Percentiles rank a stretch among this genome's conserved stretches.
phyloP scores from a whole-genome alignment of 2,329 filamentous ascomycete genomes.

The Fusarium metavorans region DNA sequence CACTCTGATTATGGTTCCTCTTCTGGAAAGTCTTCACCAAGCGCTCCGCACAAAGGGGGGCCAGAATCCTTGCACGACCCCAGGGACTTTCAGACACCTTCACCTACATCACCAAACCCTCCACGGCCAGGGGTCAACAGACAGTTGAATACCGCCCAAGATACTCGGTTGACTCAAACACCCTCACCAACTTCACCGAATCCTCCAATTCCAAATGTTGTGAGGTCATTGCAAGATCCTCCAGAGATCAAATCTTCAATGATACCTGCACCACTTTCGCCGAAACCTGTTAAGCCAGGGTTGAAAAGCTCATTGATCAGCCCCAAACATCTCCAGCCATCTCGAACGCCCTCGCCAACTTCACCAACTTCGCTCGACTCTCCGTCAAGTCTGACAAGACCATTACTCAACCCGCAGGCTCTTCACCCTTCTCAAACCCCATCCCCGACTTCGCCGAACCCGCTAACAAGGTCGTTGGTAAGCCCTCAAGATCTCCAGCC shows the following conservation, averaged over 20 bases:
- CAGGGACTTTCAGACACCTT: background rate
- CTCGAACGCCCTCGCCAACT: background rate
- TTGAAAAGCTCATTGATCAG: background rate
- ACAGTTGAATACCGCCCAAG: background rate
- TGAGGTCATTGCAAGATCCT: background rate
- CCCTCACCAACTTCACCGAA: conserved; percentile 2
- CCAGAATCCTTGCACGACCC: background rate
- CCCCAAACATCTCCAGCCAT: background rate
- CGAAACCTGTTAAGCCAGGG: background rate
- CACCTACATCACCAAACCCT: background rate
- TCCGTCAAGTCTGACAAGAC: background rate
- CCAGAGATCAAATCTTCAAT: background rate
- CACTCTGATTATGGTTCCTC: background rate
- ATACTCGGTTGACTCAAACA: background rate
- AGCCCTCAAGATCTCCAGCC: background rate
- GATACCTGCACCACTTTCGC: background rate
- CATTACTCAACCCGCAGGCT: background rate
- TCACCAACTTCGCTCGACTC: background rate
- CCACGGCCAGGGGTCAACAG: background rate
- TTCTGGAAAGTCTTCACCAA: background rate
- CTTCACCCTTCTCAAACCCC: background rate
- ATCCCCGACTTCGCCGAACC: background rate
- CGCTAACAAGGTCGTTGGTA: background rate
- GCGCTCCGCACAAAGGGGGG: background rate
- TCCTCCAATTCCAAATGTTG: background rate